These are phyloP conservation scores for Xylaria multiplex DNA, from an alignment of 2,329 filamentous ascomycete genomes.

Conservation along the genomic window DNA sequence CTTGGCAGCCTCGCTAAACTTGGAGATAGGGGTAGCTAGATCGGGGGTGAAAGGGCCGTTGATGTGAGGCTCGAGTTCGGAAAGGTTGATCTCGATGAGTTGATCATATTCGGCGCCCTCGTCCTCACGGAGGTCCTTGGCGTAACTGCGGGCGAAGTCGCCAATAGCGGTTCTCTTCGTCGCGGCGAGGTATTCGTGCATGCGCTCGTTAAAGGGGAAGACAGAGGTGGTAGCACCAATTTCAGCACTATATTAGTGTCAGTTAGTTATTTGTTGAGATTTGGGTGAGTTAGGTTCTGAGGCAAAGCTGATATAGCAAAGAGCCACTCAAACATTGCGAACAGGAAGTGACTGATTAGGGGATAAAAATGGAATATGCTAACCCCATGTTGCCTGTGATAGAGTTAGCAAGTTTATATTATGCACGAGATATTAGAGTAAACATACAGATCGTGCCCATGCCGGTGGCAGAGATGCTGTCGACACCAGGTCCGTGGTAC, in stretches of 20 bases:
- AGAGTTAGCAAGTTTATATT: slow-evolving; percentile 21
- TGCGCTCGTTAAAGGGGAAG: slow-evolving; percentile 97
- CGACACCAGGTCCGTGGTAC: slow-evolving; percentile 76
- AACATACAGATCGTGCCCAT: slow-evolving; percentile 77
- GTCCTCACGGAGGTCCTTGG: slow-evolving; percentile 86
- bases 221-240: slow-evolving; percentile 89
- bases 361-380: slow-evolving; percentile 6
- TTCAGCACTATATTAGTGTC: slow-evolving; percentile 61
- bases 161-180: slow-evolving; percentile 93
- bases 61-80: slow-evolving; percentile 94
- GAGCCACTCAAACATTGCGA: background rate
- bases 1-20: slow-evolving; percentile 94
- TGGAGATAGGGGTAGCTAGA: slow-evolving; percentile 95
- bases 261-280: slow-evolving; percentile 36
- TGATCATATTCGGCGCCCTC: slow-evolving; percentile 95
- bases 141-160: slow-evolving; percentile 86
- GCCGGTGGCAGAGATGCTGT: slow-evolving; percentile 81
- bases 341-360: background rate
- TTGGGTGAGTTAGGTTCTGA: background rate
- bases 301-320: background rate
- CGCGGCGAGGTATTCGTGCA: slow-evolving; percentile 93
- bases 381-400: slow-evolving; percentile 63
- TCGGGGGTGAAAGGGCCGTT: slow-evolving; percentile 99
- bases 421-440: background rate
- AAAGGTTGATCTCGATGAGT: slow-evolving; percentile 94